Evolutionary conservation across 495 filamentous ascomycete genomes (phyloP), one percentile per base, ranked within the genome.

Genomic region (Podospora didyma): DNA sequence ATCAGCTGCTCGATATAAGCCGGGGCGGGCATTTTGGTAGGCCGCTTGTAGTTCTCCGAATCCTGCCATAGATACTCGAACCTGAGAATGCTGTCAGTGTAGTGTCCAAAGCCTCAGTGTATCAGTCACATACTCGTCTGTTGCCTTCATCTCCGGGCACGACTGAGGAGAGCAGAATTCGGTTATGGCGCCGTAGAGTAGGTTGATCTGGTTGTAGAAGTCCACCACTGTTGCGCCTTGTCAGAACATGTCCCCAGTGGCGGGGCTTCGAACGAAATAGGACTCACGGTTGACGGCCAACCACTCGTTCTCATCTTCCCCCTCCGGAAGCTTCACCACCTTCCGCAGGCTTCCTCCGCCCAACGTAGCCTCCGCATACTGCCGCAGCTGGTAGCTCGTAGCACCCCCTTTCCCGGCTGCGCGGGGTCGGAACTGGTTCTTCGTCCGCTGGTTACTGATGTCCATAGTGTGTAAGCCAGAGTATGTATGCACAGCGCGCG

Each of bases 21-120:
- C 11, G 94, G 94, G 17, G 94, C 94, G 4, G 93, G 84, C 91
- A 98, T 96, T 77, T 97, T 97, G 37, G 94, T 98, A 11, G 94
- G 94, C 24, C 89, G 86, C 76, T 94, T 94, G 80, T 85, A 98
- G 67, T 88, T 87, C 65, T 94, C 89, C 28, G 79, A 86, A 73
- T 98, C 94, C 75, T 98, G 94, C 94, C 94, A 98, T 49, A 98
- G 85, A 68, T 97, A 98, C 72, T 98, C 94, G 71, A 98, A 98
- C 64, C 89, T 93, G n/a, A n/a, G n/a, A 56, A 16, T 28, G 24
- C 7, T 37, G 26, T 54, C 60, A 64, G 63, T 51, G 20, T n/a
- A n/a, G 12, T 41, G 11, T 45, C 41, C 19, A 35, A 9, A 19
- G 26, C n/a, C 2, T 41, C 24, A 7, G 28, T 34, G 19, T 22